phyloP scores from a whole-genome alignment of 1,139 yeast species.

The Scheffersomyces titani region DNA sequence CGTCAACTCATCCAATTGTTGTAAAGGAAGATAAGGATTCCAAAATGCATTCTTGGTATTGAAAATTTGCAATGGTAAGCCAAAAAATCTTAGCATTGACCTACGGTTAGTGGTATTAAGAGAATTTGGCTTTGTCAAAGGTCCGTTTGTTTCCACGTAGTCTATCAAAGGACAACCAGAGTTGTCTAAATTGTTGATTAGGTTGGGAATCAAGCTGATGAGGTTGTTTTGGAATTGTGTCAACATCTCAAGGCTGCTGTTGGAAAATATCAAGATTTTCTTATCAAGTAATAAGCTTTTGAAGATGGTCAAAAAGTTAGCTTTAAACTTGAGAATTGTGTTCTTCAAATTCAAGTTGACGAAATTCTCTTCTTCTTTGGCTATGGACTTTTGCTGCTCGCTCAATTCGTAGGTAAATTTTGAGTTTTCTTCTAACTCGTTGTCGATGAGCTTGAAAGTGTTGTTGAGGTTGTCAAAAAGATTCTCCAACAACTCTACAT shows the following conservation, averaged over 20 bases:
- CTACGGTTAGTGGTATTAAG: constrained; percentile 76
- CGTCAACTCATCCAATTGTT: constrained; percentile 76
- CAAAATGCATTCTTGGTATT: constrained; percentile 82
- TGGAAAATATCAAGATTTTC: constrained; percentile 70
- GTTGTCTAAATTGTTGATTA: constrained; percentile 70
- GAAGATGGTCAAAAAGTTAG: constrained; percentile 64
- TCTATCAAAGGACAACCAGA: constrained; percentile 79
- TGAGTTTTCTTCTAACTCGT: constrained; percentile 15
- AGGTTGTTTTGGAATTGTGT: constrained; percentile 78
- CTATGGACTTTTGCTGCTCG: constrained; percentile 9
- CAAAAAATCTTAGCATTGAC: constrained; percentile 78
- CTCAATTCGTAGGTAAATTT: not conserved
- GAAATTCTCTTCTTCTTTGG: constrained; percentile 50
- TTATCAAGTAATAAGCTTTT: constrained; percentile 80
- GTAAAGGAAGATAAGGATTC: constrained; percentile 90
- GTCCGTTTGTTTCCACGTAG: constrained; percentile 51
- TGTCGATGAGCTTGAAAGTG: constrained; percentile 29
- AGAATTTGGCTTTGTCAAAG: constrained; percentile 61
- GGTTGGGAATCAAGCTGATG: constrained; percentile 73
- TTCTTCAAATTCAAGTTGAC: constrained; percentile 76
- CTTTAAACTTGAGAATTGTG: constrained; percentile 59
- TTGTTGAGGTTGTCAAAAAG: constrained; percentile 71
- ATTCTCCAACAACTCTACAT: constrained; percentile 65
- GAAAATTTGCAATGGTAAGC: constrained; percentile 84
- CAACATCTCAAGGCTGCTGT: constrained; percentile 69